Percentiles rank a stretch among this genome's conserved stretches.
phyloP scores from a whole-genome alignment of 1,139 yeast species.

The Blastobotrys malaysiensis region DNA sequence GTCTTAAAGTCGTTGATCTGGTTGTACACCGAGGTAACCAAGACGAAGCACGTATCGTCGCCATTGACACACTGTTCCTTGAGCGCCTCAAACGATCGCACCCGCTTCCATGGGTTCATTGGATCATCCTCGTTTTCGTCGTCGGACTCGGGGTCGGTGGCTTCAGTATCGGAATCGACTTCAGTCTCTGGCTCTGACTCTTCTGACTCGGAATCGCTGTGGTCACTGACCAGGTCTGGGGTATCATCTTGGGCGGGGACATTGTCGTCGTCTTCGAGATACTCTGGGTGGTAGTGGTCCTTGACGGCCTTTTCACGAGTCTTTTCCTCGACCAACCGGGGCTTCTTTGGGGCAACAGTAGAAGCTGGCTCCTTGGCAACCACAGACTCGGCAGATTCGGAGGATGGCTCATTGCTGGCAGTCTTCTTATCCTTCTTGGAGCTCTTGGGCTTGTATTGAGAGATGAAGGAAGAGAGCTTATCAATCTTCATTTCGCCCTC shows the following conservation, averaged over 20 bases:
- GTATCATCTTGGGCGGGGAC: constrained; percentile 1
- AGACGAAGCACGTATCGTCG: constrained; percentile 10
- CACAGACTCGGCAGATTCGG: constrained; percentile 7
- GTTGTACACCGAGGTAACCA: constrained; percentile 13
- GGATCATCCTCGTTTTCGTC: constrained; percentile 3
- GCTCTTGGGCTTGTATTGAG: not conserved
- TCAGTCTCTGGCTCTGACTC: constrained; percentile 1
- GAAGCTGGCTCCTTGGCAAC: constrained; percentile 1
- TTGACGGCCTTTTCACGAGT: not conserved
- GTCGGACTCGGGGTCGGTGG: constrained; percentile 7
- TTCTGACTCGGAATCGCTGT: not conserved
- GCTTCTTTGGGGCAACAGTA: constrained; percentile 9
- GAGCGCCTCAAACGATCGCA: constrained; percentile 10
- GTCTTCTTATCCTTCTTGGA: not conserved
- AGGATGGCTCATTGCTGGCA: not conserved
- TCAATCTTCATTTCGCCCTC: constrained; percentile 30
- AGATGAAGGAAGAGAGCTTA: not conserved
- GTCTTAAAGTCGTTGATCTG: constrained; percentile 9
- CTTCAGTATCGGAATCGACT: constrained; percentile 8
- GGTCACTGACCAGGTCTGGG: not conserved
- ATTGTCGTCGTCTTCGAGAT: not conserved
- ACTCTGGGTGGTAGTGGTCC: not conserved
- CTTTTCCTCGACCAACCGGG: constrained; percentile 13
- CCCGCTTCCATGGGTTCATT: constrained; percentile 9
- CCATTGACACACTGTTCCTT: constrained; percentile 10